Base-by-base conservation (phyloP, 2,329 filamentous ascomycete genomes). In the Diaporthe helianthi region DNA sequence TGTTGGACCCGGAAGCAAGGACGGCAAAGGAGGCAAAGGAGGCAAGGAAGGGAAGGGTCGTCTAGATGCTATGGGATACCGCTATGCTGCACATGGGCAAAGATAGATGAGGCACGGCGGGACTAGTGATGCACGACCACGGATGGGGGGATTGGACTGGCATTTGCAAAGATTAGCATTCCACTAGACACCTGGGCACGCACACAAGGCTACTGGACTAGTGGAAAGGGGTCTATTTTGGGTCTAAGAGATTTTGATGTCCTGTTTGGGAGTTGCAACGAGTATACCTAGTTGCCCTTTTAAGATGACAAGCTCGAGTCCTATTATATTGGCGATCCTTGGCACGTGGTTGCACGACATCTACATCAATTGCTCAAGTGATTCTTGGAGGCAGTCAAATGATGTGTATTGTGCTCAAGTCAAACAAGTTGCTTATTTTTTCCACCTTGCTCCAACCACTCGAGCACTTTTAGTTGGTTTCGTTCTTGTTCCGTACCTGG, bases 31-130 rank as follows among this genome's bases (percentile, higher is more conserved):
- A 13, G 36, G 36, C 2, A 15, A 5, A 15, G 36, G 13, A 15
- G 13, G 36, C 8, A n/a, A n/a, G 1, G 31, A 10, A 19, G 51
- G 51, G 19, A 53, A 7, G 19, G 19, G 24, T 4, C n/a, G 15
- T 38, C 52, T 58, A 29, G 36, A 58, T 60, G 36, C 44, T 4
- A 47, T 47, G 44, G 2, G 13, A 41, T 41, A 15, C 44, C n/a
- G 44, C 3, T 22, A 13, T 47, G n/a, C 53, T 33, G 53, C 22
- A 58, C 22, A 41, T 58, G 54, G 36, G 22, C 54, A 10, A 10
- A 60, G 54, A 47, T 61, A 61, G 55, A 61, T 46, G 55, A 61
- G 17, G 55, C 38, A 41, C 38, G 55, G 55, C 41, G 38, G 55
- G 55, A 47, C 55, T 61, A 61, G 55, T 12, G 41, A 33, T n/a